Conservation (phyloP, 768 basidiomycete species). For the Boletus bicolor region DNA sequence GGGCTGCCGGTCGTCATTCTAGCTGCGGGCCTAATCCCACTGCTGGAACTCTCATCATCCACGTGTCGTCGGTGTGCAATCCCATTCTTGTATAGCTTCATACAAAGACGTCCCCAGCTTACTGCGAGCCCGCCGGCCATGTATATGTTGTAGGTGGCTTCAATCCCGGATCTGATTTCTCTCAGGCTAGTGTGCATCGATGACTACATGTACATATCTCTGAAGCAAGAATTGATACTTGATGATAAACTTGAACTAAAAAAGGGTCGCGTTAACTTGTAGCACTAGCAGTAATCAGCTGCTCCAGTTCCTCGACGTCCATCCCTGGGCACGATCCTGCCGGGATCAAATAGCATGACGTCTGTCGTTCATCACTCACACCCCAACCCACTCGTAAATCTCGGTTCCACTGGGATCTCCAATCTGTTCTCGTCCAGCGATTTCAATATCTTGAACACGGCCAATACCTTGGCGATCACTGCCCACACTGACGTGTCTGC, state of each 20-base stretch:
- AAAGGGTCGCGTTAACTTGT: no score
- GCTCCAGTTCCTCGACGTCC: not conserved
- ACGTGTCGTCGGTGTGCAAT: no score
- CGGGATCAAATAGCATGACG: not conserved
- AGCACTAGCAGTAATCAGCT: not conserved
- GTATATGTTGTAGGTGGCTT: no score
- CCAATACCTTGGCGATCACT: slow-evolving; percentile 5
- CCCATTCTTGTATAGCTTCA: no score
- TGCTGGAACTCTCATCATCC: no score
- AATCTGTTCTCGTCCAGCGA: slow-evolving; percentile 7
- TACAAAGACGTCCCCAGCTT: no score
- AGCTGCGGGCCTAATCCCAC: no score
- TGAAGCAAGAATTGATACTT: not conserved
- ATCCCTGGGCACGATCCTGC: not conserved
- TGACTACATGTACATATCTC: not conserved
- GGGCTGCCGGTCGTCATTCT: no score
- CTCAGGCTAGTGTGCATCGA: not conserved
- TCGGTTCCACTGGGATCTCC: slow-evolving; percentile 6
- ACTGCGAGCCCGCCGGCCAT: no score
- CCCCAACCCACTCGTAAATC: not conserved
- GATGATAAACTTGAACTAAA: not conserved
- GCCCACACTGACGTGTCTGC: slow-evolving; percentile 18
- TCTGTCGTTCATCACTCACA: not conserved
- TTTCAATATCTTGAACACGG: slow-evolving; percentile 11
- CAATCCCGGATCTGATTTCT: not conserved